phyloP scores from a whole-genome alignment of 2,329 filamentous ascomycete species.

The Cercospora zeina region DNA sequence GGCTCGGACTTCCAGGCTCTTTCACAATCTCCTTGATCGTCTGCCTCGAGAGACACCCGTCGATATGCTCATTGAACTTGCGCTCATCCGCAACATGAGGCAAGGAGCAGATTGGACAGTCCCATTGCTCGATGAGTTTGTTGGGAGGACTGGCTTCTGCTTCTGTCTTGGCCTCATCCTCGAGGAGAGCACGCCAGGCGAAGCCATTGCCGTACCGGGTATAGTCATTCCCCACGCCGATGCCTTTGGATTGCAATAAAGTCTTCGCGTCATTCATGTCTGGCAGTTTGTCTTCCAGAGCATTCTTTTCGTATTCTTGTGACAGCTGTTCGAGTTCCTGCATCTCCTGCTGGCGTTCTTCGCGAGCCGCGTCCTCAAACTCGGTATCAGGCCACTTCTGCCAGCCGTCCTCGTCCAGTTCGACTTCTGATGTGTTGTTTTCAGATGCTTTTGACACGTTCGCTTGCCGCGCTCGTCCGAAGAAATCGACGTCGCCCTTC shows the following conservation, averaged over 20 bases:
- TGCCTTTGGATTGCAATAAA: constrained; percentile 16
- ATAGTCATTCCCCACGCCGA: constrained; percentile 29
- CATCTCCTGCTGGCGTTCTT: constrained; percentile 62
- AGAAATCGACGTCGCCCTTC: constrained; percentile 77
- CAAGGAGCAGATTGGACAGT: constrained; percentile 82
- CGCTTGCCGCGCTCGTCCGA: constrained; percentile 54
- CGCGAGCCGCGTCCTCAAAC: constrained; percentile 61
- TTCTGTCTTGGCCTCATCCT: constrained; percentile 34
- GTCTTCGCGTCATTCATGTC: constrained; percentile 15
- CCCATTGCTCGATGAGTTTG: constrained; percentile 59
- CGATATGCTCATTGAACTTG: constrained; percentile 86
- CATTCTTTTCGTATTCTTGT: constrained; percentile 54
- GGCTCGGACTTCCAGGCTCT: constrained; percentile 37
- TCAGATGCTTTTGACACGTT: constrained; percentile 33
- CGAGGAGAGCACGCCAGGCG: constrained; percentile 38
- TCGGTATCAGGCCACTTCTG: constrained; percentile 69
- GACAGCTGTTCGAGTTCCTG: constrained; percentile 62
- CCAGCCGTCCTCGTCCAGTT: constrained; percentile 57
- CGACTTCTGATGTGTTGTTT: constrained; percentile 40
- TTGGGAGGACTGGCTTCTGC: constrained; percentile 33
- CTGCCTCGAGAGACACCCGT: constrained; percentile 81
- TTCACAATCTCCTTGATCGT: constrained; percentile 83
- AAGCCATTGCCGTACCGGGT: constrained; percentile 39
- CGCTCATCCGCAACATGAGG: constrained; percentile 74
- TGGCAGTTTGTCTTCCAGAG: constrained; percentile 28